These are phyloP conservation scores for Filobasidium uniguttulatum DNA, from an alignment of 1,284 basidiomycete species.

Conservation along the genomic window DNA sequence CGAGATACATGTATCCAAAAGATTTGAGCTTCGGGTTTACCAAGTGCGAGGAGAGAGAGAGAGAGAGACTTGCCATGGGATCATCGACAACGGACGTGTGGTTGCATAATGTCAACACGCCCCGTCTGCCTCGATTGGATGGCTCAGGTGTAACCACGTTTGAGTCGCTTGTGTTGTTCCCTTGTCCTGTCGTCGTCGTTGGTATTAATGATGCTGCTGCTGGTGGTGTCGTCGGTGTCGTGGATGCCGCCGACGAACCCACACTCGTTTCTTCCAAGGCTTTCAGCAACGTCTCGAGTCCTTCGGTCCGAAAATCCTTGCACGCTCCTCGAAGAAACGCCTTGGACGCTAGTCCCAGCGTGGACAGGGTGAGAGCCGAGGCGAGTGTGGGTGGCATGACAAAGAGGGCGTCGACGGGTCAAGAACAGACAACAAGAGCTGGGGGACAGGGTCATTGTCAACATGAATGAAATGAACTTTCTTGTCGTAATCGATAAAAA, in stretches of 20 bases:
- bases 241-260: too few species aligned
- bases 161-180: too few species aligned
- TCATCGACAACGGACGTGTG: conserved; percentile 61
- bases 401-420: background rate
- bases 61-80: conserved; percentile 25
- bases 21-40: too few species aligned
- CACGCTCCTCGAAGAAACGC: conserved; percentile 56
- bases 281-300: conserved; percentile 50
- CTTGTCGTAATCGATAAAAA: too few species aligned
- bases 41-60: background rate
- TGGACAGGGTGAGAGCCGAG: conserved; percentile 26
- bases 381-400: conserved; percentile 17
- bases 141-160: background rate
- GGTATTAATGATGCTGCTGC: too few species aligned
- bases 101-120: conserved; percentile 54
- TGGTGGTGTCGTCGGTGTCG: too few species aligned
- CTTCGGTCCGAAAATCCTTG: conserved; percentile 50
- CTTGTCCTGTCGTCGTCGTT: too few species aligned
- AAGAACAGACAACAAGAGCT: too few species aligned
- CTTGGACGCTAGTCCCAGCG: conserved; percentile 58
- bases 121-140: conserved; percentile 4
- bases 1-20: background rate
- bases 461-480: too few species aligned
- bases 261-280: conserved; percentile 47
- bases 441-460: too few species aligned